Evolutionary conservation across 768 basidiomycete species (phyloP).

Genomic region (Trametes cingulata): DNA sequence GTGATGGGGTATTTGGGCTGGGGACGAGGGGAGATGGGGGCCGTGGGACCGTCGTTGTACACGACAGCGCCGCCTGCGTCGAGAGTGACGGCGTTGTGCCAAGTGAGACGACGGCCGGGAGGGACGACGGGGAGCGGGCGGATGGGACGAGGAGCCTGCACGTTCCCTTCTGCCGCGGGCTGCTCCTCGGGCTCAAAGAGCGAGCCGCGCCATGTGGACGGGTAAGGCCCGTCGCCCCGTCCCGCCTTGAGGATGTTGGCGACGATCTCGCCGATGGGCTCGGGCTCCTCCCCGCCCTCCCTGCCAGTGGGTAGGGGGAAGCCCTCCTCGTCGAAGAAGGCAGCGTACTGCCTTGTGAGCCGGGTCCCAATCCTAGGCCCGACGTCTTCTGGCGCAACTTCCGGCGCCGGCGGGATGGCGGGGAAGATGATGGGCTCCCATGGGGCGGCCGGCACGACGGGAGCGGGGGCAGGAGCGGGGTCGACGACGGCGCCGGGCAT

Average conservation of each 20-base stretch:
- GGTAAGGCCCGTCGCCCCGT: background rate
- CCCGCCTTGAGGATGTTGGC: constrained; percentile 11
- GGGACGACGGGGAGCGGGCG: background rate
- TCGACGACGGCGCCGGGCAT: background rate
- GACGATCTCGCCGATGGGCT: constrained; percentile 8
- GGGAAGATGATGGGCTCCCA: constrained; percentile 2
- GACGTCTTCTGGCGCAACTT: background rate
- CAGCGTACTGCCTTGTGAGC: constrained; percentile 12
- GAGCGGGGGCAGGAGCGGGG: background rate
- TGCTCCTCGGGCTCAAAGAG: constrained; percentile 3
- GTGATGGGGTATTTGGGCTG: background rate
- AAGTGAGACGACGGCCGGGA: background rate
- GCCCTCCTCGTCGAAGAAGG: constrained; percentile 3
- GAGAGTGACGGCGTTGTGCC: background rate
- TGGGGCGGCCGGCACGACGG: background rate
- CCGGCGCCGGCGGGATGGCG: background rate
- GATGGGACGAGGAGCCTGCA: background rate
- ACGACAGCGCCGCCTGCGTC: background rate
- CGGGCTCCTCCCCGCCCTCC: background rate
- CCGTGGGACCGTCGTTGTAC: background rate
- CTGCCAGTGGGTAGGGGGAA: background rate
- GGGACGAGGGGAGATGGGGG: background rate
- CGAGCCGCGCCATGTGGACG: constrained; percentile 7
- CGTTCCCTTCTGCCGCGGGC: background rate
- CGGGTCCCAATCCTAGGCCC: background rate